Evolutionary conservation across 148 eudicot species (phyloP).

Genomic region (Chenopodium quinoa): DNA sequence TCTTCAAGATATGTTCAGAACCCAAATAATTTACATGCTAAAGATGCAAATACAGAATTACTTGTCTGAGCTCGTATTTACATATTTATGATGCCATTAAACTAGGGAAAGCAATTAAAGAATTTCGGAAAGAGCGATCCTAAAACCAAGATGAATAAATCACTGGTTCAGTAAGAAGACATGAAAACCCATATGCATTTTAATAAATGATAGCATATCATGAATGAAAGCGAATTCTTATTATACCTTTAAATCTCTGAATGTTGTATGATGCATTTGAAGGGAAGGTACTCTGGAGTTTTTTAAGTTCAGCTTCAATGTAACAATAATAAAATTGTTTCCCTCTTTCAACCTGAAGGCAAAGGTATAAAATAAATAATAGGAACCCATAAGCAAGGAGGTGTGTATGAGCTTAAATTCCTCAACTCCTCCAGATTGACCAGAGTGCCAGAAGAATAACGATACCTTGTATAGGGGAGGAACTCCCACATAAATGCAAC

Average conservation of each 20-base stretch:
- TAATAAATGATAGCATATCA: background rate
- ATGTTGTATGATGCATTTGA: constrained; percentile 86
- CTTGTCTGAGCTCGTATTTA: too few relatives aligned
- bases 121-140: too few relatives aligned
- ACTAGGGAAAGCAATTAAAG: too few relatives aligned
- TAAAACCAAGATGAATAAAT: background rate
- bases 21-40: too few relatives aligned
- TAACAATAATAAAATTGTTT: constrained; percentile 82
- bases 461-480: constrained; percentile 94
- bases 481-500: constrained; percentile 95
- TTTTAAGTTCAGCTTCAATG: constrained; percentile 67
- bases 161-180: background rate
- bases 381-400: background rate
- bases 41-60: too few relatives aligned
- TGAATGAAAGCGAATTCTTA: background rate
- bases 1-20: too few relatives aligned
- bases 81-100: too few relatives aligned
- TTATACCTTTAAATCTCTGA: constrained; percentile 91
- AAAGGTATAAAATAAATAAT: background rate
- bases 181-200: background rate
- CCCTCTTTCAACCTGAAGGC: constrained; percentile 79
- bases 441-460: constrained; percentile 13
- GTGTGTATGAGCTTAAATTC: background rate
- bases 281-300: constrained; percentile 64
- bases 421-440: background rate